Base-by-base conservation (phyloP, 2,329 filamentous ascomycete genomes). In the Colletotrichum sp. region DNA sequence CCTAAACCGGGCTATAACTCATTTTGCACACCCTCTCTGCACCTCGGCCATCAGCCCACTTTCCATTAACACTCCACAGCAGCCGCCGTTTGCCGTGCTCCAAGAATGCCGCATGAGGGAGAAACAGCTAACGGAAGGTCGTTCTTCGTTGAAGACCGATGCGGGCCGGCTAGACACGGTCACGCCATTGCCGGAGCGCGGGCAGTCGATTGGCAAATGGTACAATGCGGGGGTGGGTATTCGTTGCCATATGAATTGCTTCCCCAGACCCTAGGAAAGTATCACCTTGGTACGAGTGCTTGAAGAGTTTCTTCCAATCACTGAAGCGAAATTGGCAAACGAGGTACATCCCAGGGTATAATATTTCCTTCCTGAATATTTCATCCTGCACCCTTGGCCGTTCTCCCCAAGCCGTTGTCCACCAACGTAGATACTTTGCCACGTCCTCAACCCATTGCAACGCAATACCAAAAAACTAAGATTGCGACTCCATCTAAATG, bases 331-430 rank as follows among this genome's bases (percentile, higher is more conserved):
- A 64, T 32, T 57, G 69, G 69, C 57, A 75, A 59, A 72, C 44
- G 64, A 67, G 70, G 64, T 39, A 60, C 48, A 73, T 60, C 59
- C 65, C 64, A 74, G 74, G 71, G 71, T 76, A 76, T 76, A 73
- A 52, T 39, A 36, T 74, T 36, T 74, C 64, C 26, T 69, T 59
- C 70, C 70, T 60, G 57, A 68, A 73, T 36, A 73, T 74, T 36
- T 65, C 64, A 48, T 69, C 34, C 34, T 69, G 74, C 70, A 68
- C 65, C 44, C 59, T 55, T 44, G 39, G 69, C 44, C 55, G 68
- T 22, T 15, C 62, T 34, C 48, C 59, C 68, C 48, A 71, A 59
- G 72, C 60, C 65, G 48, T 48, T 44, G 44, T 60, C 65, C 59
- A 59, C 44, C 44, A 74, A 70, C 64, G 57, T 44, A 55, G 15